Base-by-base conservation (phyloP, 441 rosid genomes). In the Bruguiera hainesii region DNA sequence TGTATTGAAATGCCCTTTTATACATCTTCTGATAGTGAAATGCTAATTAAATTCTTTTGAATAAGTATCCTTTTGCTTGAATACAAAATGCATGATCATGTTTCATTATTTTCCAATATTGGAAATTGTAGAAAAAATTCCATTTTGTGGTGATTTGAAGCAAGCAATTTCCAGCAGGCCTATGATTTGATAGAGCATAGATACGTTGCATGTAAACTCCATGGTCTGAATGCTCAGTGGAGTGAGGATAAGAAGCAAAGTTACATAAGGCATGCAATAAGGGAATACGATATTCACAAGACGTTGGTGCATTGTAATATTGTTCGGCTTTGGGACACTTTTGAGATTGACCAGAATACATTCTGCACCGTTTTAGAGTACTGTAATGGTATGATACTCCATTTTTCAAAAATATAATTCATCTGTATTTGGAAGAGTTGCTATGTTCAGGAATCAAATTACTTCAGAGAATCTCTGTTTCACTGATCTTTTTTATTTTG, bases 221-320 rank as follows among this genome's bases (percentile, higher is more conserved):
- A 96, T 78, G 98, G 98, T 56, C 76, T 93, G 80, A 93, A 96
- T 83, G 96, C 94, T 73, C 99, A 90, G 70, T 96, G 99, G 99
- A 90, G 98, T 72, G 99, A 96, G 83, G 99, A 89, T 52, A 96
- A 96, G 91, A 96, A 96, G 82, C 96, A 89, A 86, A 96, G 98
- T 78, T 96, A 96, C 80, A 85, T 87, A 70, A 85, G 98, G 25
- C 99, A 93, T 76, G 98, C 98, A 53, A 83, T 93, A 52, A 86
- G 99, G 26, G 98, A 96, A 80, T 93, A 91, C 83, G 85, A 96
- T 74, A 96, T 96, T 77, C 99, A 96, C 83, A 96, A 89, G 84
- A 91, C 89, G 19, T 82, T 96, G 87, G 96, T 96, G 87, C 98
- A 96, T 78, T 91, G 79, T 80, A 95, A 96, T 83, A 96, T 96